A percentile compares a stretch with the other conserved stretches of the same genome.
Conservation (phyloP, 73 alveolate species). For the Breviolum minutum region DNA sequence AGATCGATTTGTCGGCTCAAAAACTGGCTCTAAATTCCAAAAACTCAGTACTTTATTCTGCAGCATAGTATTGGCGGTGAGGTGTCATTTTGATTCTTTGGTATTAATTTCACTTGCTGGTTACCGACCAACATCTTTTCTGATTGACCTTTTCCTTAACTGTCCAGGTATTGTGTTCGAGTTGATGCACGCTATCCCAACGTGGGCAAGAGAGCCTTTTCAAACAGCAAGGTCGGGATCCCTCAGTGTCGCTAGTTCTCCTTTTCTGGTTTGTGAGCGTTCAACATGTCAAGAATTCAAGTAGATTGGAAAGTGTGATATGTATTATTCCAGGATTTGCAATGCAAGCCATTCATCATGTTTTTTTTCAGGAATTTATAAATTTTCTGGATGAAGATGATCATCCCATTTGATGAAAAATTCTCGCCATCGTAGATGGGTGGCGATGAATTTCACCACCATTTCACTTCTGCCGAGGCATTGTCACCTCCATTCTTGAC, state of each 20-base stretch:
- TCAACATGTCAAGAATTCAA: background rate
- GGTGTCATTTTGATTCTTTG: too few relatives aligned
- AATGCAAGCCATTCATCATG: background rate
- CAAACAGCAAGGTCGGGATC: background rate
- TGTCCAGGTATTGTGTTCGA: slow-evolving; percentile 32
- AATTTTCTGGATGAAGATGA: background rate
- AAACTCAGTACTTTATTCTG: background rate
- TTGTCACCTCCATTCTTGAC: slow-evolving; percentile 46
- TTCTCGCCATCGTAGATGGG: background rate
- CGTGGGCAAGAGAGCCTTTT: slow-evolving; percentile 67
- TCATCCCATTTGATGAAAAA: background rate
- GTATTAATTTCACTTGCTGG: too few relatives aligned
- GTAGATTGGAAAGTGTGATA: background rate
- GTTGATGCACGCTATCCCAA: slow-evolving; percentile 58
- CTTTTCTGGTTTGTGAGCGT: background rate
- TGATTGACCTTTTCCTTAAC: too few relatives aligned
- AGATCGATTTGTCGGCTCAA: background rate
- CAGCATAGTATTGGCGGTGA: background rate
- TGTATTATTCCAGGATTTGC: background rate
- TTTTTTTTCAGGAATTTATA: background rate
- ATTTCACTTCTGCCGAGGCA: background rate
- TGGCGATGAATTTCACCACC: background rate
- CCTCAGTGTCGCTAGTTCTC: background rate
- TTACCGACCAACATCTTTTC: too few relatives aligned
- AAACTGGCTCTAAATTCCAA: background rate